Percentiles rank a stretch among this genome's conserved stretches.
Evolutionary conservation across 169 alveolate genomes (phyloP).

Genomic region (Plasmodium gallinaceum): DNA sequence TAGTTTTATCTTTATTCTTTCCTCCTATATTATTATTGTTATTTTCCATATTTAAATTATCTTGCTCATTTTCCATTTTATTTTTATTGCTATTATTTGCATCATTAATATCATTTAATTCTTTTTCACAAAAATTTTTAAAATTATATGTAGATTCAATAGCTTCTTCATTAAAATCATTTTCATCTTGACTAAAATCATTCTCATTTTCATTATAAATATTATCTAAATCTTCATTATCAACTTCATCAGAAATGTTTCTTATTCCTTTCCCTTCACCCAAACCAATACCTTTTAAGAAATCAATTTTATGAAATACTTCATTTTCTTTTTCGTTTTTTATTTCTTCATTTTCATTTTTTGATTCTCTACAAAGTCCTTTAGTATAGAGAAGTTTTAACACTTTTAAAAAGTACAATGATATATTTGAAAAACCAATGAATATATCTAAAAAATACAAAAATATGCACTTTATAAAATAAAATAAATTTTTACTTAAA

Average conservation of each 20-base stretch:
- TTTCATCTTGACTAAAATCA: conserved; percentile 79
- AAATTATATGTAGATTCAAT: conserved; percentile 84
- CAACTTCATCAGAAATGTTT: conserved; percentile 84
- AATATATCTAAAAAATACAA: conserved; percentile 47
- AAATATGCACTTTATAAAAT: conserved; percentile 38
- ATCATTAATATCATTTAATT: conserved; percentile 79
- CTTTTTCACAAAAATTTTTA: conserved; percentile 84
- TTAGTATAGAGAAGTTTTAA: conserved; percentile 65
- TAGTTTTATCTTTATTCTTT: conserved; percentile 78
- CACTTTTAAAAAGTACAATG: conserved; percentile 70
- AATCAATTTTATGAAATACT: conserved; percentile 80
- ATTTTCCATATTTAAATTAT: conserved; percentile 78
- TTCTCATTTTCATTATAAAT: conserved; percentile 81
- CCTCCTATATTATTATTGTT: conserved; percentile 62
- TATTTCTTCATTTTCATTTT: conserved; percentile 80
- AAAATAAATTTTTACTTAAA: conserved; percentile 55
- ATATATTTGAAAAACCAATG: conserved; percentile 60
- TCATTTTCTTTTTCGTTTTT: conserved; percentile 83
- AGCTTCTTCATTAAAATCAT: conserved; percentile 82
- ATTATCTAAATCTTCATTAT: conserved; percentile 82
- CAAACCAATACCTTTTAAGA: conserved; percentile 82
- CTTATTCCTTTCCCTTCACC: conserved; percentile 85
- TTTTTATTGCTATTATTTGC: conserved; percentile 81
- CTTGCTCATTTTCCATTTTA: conserved; percentile 78
- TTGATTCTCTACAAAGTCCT: conserved; percentile 79